Evolutionary conservation across 139 green algal species (phyloP).

Genomic region (Spirogloea muscicola): DNA sequence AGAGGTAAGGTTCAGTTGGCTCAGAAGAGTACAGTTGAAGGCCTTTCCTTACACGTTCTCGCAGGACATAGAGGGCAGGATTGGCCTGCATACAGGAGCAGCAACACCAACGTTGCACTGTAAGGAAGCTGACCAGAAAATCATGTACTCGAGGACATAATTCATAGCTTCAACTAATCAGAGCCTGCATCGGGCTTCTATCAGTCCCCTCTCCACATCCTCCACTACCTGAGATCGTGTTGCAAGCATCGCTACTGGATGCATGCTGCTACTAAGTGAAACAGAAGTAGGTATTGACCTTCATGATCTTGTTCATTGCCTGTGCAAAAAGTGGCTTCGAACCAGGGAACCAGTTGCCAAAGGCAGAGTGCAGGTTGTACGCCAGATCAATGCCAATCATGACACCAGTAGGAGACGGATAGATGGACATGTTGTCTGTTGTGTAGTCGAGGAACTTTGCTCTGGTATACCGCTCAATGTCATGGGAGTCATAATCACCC

Average conservation of each 20-base stretch:
- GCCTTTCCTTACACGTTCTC: conserved; percentile 94
- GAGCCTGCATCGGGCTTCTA: too few relatives aligned
- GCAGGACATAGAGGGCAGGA: conserved; percentile 96
- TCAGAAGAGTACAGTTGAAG: conserved; percentile 98
- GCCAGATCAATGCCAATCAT: conserved; percentile 98
- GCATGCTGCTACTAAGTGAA: too few relatives aligned
- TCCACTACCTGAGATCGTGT: too few relatives aligned
- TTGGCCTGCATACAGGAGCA: conserved; percentile 92
- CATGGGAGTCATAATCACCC: conserved; percentile 98
- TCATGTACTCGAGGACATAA: too few relatives aligned
- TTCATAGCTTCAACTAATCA: too few relatives aligned
- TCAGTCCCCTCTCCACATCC: too few relatives aligned
- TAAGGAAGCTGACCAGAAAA: too few relatives aligned
- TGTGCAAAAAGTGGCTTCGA: conserved; percentile 86
- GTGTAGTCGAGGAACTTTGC: conserved; percentile 99
- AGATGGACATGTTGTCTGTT: conserved; percentile 99
- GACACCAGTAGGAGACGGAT: conserved; percentile 89
- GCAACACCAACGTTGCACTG: too few relatives aligned
- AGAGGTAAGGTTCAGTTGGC: conserved; percentile 99
- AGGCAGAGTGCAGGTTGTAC: conserved; percentile 97
- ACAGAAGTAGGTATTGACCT: too few relatives aligned
- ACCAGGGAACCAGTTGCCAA: conserved; percentile 98
- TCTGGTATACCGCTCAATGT: conserved; percentile 97
- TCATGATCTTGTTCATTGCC: conserved; percentile 83
- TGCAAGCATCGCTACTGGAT: too few relatives aligned